phyloP scores from a whole-genome alignment of 2,329 filamentous ascomycete genomes.

The Thelonectria discophora region DNA sequence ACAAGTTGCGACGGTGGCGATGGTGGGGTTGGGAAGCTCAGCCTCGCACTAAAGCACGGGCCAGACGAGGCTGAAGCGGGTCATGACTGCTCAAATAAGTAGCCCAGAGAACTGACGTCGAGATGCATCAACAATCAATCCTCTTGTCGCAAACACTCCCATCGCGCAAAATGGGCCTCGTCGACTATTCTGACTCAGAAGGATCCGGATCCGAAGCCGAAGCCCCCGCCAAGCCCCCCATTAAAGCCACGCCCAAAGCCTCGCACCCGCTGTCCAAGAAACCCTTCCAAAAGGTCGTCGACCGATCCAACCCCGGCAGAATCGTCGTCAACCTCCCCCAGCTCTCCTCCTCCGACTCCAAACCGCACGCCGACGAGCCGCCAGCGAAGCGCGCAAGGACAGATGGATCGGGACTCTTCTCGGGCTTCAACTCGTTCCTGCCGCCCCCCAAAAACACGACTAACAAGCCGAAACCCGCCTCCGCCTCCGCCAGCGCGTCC shows the following conservation, averaged over 20 bases:
- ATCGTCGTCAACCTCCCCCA: conserved; percentile 82
- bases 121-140: neutral
- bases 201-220: conserved; percentile 72
- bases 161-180: conserved; percentile 71
- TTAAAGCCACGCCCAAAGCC: conserved; percentile 44
- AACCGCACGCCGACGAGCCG: conserved; percentile 47
- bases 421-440: conserved; percentile 86
- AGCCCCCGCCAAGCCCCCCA: conserved; percentile 40
- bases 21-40: conserved; percentile 32
- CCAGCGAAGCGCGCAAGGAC: conserved; percentile 77
- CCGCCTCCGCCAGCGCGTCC: conserved; percentile 42
- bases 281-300: conserved; percentile 80
- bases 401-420: conserved; percentile 68
- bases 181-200: conserved; percentile 87
- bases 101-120: conserved; percentile 7
- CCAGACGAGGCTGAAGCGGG: conserved; percentile 30
- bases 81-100: conserved; percentile 7
- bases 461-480: conserved; percentile 45
- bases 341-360: conserved; percentile 53
- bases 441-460: conserved; percentile 82
- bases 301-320: conserved; percentile 82
- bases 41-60: conserved; percentile 34
- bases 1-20: conserved; percentile 20
- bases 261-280: conserved; percentile 66
- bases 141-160: neutral